These are phyloP conservation scores for Neonectria hederae DNA, from an alignment of 2,329 filamentous ascomycete genomes.

Conservation along the genomic window DNA sequence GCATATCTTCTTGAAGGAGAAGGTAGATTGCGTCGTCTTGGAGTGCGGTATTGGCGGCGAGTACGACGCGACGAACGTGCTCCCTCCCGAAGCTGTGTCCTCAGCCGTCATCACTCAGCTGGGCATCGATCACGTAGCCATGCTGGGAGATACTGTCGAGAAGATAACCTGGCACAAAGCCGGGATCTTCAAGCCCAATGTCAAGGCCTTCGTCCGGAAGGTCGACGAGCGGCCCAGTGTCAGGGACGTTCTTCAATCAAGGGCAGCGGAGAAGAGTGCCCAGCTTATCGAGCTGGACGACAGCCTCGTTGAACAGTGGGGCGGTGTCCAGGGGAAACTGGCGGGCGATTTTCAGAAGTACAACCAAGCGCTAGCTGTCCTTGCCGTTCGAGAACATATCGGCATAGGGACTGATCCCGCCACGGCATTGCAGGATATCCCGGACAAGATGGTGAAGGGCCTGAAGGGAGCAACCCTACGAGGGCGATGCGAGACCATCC, in stretches of 20 bases:
- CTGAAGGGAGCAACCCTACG: conserved; percentile 74
- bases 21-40: conserved; percentile 80
- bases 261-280: conserved; percentile 66
- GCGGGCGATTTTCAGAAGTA: conserved; percentile 64
- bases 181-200: conserved; percentile 80
- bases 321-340: conserved; percentile 53
- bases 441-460: conserved; percentile 66
- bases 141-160: conserved; percentile 81
- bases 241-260: conserved; percentile 64
- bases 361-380: conserved; percentile 67
- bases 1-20: conserved; percentile 81
- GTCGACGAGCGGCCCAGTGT: conserved; percentile 48
- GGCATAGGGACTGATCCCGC: conserved; percentile 38
- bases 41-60: conserved; percentile 96
- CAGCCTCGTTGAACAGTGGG: conserved; percentile 52
- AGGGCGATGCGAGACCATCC: conserved; percentile 79
- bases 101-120: conserved; percentile 81
- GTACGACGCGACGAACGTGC: conserved; percentile 90
- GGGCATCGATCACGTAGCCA: conserved; percentile 84
- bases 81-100: conserved; percentile 70
- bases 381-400: conserved; percentile 68
- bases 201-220: conserved; percentile 48
- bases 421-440: conserved; percentile 38
- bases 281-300: conserved; percentile 55
- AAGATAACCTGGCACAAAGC: conserved; percentile 92